Conservation (phyloP, 1,284 basidiomycete species). For the Coriolopsis trogii region DNA sequence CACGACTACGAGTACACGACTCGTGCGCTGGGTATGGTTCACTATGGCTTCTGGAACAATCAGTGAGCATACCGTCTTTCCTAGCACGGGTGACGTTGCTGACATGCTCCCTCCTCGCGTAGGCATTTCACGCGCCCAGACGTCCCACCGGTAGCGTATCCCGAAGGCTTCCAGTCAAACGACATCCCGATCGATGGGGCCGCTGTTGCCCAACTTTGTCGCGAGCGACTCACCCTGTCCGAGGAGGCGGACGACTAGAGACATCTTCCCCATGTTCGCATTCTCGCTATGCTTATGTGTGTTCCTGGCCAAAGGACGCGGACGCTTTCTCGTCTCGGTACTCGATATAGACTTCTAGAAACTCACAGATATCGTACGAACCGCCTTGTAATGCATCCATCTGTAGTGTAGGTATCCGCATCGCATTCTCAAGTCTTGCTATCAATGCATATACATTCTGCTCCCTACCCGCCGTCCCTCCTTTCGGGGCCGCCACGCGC, state of each 20-base stretch:
- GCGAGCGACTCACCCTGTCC: slow-evolving; percentile 39
- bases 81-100: not conserved
- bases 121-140: slow-evolving; percentile 53
- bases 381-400: slow-evolving; percentile 3
- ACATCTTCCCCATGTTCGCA: too few relatives aligned
- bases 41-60: slow-evolving; percentile 84
- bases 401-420: not conserved
- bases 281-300: too few relatives aligned
- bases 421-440: too few relatives aligned
- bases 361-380: not conserved
- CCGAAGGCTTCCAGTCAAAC: slow-evolving; percentile 62
- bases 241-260: slow-evolving; percentile 44
- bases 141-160: slow-evolving; percentile 49
- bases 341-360: not conserved
- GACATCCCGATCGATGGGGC: slow-evolving; percentile 55
- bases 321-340: not conserved
- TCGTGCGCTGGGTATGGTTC: slow-evolving; percentile 78
- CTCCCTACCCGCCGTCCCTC: too few relatives aligned
- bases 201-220: slow-evolving; percentile 40
- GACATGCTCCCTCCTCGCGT: not conserved
- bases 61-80: slow-evolving; percentile 36
- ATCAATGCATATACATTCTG: too few relatives aligned
- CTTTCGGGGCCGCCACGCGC: not conserved
- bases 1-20: slow-evolving; percentile 86
- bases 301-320: not conserved